Conservation (phyloP, 1,284 basidiomycete genomes). For the Microbotryum saponariae region DNA sequence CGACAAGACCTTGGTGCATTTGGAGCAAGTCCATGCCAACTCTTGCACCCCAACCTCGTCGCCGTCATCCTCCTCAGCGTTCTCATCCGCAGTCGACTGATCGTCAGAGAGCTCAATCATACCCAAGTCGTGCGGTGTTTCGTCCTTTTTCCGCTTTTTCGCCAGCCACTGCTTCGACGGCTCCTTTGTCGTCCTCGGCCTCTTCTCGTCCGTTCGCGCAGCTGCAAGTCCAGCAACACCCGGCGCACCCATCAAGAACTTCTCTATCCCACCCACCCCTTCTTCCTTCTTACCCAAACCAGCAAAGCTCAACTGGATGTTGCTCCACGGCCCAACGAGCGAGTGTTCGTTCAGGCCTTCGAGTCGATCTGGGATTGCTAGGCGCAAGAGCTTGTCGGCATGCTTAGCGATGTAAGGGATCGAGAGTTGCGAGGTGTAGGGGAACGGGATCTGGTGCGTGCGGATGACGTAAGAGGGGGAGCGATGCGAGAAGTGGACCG, state of each 20-base stretch:
- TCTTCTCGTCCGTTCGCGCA: neutral
- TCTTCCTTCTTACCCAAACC: slow-evolving; percentile 70
- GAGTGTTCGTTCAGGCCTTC: slow-evolving; percentile 15
- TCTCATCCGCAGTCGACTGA: neutral
- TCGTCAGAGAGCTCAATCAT: neutral
- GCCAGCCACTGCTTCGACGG: neutral
- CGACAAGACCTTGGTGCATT: slow-evolving; percentile 6
- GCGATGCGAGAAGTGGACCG: slow-evolving; percentile 66
- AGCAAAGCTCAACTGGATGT: slow-evolving; percentile 68
- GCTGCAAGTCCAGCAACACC: slow-evolving; percentile 3
- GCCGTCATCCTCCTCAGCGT: neutral
- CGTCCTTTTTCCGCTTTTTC: slow-evolving; percentile 8
- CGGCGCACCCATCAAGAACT: slow-evolving; percentile 56
- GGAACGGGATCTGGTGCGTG: slow-evolving; percentile 38
- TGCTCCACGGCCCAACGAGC: slow-evolving; percentile 50
- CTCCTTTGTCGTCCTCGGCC: slow-evolving; percentile 5
- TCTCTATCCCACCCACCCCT: slow-evolving; percentile 78
- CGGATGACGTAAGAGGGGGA: slow-evolving; percentile 41
- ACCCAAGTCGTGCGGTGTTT: neutral
- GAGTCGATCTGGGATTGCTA: slow-evolving; percentile 57
- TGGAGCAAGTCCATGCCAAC: neutral
- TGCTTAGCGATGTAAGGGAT: slow-evolving; percentile 56
- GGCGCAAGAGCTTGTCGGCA: slow-evolving; percentile 71
- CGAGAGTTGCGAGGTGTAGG: slow-evolving; percentile 34
- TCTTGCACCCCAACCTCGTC: neutral